Evolutionary conservation across 768 basidiomycete species (phyloP).

Genomic region (Mycena capillaripes): DNA sequence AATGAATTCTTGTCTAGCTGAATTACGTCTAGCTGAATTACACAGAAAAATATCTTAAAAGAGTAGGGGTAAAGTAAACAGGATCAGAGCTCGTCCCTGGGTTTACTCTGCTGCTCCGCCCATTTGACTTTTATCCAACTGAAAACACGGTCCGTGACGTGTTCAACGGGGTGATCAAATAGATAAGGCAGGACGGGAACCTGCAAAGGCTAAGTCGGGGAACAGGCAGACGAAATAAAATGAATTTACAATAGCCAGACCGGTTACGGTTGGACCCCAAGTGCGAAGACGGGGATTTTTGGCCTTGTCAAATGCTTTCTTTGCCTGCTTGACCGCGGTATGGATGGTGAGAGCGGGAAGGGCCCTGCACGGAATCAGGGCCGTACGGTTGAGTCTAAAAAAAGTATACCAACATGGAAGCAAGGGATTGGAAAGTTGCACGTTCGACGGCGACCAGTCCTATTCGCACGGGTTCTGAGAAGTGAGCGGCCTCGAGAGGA

Average conservation of each 20-base stretch:
- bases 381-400: not conserved
- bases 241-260: constrained; percentile 67
- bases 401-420: constrained; percentile 75
- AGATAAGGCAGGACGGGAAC: constrained; percentile 81
- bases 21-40: constrained; percentile 2
- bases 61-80: not conserved
- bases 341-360: constrained; percentile 90
- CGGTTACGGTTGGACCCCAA: constrained; percentile 85
- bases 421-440: constrained; percentile 84
- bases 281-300: constrained; percentile 70
- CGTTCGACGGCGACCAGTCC: constrained; percentile 82
- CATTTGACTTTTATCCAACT: constrained; percentile 76
- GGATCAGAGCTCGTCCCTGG: constrained; percentile 49
- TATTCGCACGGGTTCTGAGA: constrained; percentile 78
- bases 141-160: constrained; percentile 75
- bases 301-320: constrained; percentile 73
- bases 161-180: constrained; percentile 86
- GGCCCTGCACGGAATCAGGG: constrained; percentile 63
- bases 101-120: constrained; percentile 54
- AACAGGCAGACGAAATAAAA: not conserved
- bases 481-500: constrained; percentile 74
- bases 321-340: constrained; percentile 81
- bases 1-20: not conserved
- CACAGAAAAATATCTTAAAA: not conserved
- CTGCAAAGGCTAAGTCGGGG: constrained; percentile 6